Conservation (phyloP, 495 filamentous ascomycete species). For the Penicillium argentinense region DNA sequence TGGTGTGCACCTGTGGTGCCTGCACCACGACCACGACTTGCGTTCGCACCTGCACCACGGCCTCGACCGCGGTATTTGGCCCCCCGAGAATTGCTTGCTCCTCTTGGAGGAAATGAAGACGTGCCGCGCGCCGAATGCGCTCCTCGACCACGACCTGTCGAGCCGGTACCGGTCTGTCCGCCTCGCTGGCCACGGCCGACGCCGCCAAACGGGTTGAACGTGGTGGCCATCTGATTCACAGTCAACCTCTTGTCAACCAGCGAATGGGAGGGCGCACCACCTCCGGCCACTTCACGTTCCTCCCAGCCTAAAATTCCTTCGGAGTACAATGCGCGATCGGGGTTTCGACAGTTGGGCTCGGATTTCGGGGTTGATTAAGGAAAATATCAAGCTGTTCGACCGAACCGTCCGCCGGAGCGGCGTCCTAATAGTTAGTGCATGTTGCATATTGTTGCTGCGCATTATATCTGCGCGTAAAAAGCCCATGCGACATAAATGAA, state of each 20-base stretch:
- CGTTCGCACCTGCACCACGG: conserved; percentile 19
- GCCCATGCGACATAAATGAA: too few relatives aligned
- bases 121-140: conserved; percentile 15
- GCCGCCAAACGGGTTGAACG: conserved; percentile 35
- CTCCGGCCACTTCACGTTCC: conserved; percentile 3
- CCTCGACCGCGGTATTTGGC: conserved; percentile 26
- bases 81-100: conserved; percentile 16
- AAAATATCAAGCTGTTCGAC: conserved; percentile 12
- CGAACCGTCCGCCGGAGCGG: conserved; percentile 20
- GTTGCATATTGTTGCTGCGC: background rate
- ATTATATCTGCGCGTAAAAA: too few relatives aligned
- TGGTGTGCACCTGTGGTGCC: conserved; percentile 12
- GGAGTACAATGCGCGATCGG: background rate
- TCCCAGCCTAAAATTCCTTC: background rate
- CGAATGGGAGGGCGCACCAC: conserved; percentile 18
- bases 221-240: conserved; percentile 40
- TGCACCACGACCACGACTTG: conserved; percentile 18
- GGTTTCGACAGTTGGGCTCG: too few relatives aligned
- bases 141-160: conserved; percentile 31
- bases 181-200: conserved; percentile 28
- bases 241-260: too few relatives aligned
- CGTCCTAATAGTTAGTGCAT: conserved; percentile 18
- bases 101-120: conserved; percentile 24
- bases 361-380: background rate
- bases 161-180: conserved; percentile 11